Base-by-base conservation (phyloP, 495 filamentous ascomycete species). In the Aspergillus incahuasiensis region DNA sequence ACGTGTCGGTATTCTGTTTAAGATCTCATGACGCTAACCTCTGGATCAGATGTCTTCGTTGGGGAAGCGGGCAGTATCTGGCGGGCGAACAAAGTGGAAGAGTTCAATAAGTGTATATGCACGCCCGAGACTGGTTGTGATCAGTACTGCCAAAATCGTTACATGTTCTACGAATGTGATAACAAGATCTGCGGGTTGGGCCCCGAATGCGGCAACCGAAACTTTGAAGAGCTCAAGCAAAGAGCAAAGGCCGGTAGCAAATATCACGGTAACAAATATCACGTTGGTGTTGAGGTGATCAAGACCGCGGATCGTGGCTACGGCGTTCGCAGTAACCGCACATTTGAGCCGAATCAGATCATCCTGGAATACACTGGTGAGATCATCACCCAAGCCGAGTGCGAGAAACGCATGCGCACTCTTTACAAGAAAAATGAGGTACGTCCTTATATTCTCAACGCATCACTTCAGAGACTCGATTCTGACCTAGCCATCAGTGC, bases 301-400 rank as follows among this genome's bases (percentile, higher is more conserved):
- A 91, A 96, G 73, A 97, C 95, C 8, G 58, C 63, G 15, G 91
- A 96, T 74, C 84, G 90, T 47, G 94, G 94, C 24, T 95, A 90
- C 68, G 94, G 94, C 41, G 88, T 98, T 19, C 86, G 94, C 49
- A 88, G 86, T 60, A 95, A 92, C 67, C 86, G 94, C 39, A 86
- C 83, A 52, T 98, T 96, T 63, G 82, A 87, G 38, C 81, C 92
- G 0, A 85, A 91, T 63, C 91, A 97, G 74, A 95, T 98, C 68
- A 96, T 98, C 63, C 90, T 97, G 70, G 94, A 98, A 66, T 98
- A 98, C 66, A 90, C 90, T 7, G 94, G 94, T 35, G 94, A 98
- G 72, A 96, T 98, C 54, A 92, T 98, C 64, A 95, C 91, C 0
- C 89, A 92, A 61, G 84, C 86, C 34, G 95, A 97, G 68, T 94